Base-by-base conservation (phyloP, 2,329 filamentous ascomycete genomes). In the Didymella pinodella region DNA sequence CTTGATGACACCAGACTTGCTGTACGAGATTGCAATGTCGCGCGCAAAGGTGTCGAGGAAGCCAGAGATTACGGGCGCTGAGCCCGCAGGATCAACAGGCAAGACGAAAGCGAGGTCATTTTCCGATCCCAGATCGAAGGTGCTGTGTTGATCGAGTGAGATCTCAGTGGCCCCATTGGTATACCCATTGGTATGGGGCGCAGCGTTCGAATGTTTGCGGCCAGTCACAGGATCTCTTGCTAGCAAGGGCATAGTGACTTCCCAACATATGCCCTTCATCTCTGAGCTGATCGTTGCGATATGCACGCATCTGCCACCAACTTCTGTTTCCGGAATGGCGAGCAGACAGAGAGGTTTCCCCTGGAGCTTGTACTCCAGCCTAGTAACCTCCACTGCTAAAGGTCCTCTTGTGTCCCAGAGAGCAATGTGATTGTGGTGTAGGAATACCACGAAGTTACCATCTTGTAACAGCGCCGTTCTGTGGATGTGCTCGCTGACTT, bases 21-120 rank as follows among this genome's bases (percentile, higher is more conserved):
- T 94, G 73, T 95, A 96, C 0, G 93, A 95, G 26, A 96, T 87
- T 12, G 92, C 92, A 48, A 96, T 87, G 71, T 97, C 93, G 38
- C 89, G 87, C 11, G 92, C 90, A 74, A 97, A 96, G 0, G 91
- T 86, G 75, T 97, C 93, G 31, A 96, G 83, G 63, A 93, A 96
- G 0, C 90, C 91, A 4, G 91, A 91, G 11, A 88, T 85, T 3
- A 88, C 83, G 1, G 88, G 86, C 38, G 85, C 82, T 11, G 90
- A 88, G 1, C 93, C 93, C 1, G 92, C 93, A 49, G 93, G 92
- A 69, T 97, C 93, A 46, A 96, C 92, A 0, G 93, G 91, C 10
- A 96, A 80, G 18, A 96, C 81, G 63, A 85, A 85, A 4, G 79
- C 79, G 22, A 86, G 75, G 56, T 84, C 82, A 54, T 84, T 80